Evolutionary conservation across 139 green algal genomes (phyloP).

Genomic region (Mychonastes homosphaera): DNA sequence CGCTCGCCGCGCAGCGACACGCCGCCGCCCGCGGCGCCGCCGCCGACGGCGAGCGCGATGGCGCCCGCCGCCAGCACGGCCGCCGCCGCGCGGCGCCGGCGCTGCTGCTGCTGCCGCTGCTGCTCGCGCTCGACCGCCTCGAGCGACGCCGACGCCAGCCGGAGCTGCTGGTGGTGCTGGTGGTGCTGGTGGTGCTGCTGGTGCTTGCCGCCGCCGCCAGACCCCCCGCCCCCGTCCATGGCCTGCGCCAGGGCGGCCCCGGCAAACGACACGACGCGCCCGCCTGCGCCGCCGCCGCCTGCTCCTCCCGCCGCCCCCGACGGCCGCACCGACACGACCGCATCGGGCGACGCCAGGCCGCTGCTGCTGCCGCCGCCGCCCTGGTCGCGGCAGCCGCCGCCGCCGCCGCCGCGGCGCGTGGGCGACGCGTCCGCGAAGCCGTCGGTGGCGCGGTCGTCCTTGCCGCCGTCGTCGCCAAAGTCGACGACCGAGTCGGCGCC

Average conservation of each 20-base stretch:
- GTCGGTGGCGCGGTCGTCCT: slow-evolving; percentile 1
- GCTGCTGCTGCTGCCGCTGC: slow-evolving; percentile 12
- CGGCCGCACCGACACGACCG: too few species aligned
- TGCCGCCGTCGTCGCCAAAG: slow-evolving; percentile 12
- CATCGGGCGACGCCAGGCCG: too few species aligned
- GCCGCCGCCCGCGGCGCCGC: too few species aligned
- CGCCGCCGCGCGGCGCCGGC: not conserved
- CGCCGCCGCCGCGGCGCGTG: slow-evolving; percentile 11
- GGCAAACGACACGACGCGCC: too few species aligned
- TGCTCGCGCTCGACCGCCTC: not conserved
- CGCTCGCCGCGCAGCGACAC: too few species aligned
- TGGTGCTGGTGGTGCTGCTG: not conserved
- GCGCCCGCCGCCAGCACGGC: not conserved
- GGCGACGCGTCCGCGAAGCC: not conserved
- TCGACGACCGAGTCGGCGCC: slow-evolving; percentile 4
- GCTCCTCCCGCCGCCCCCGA: too few species aligned
- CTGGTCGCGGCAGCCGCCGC: not conserved
- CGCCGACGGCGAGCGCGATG: not conserved
- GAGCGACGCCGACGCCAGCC: not conserved
- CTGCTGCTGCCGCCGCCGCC: slow-evolving; percentile 2
- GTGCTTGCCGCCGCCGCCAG: not conserved
- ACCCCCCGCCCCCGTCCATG: not conserved
- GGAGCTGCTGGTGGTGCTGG: slow-evolving; percentile 7
- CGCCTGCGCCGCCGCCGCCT: too few species aligned
- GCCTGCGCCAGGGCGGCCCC: not conserved